A percentile compares a stretch with the other conserved stretches of the same genome.
Evolutionary conservation across 2,329 filamentous ascomycete species (phyloP).

Genomic region (Fusarium nisikadoi): DNA sequence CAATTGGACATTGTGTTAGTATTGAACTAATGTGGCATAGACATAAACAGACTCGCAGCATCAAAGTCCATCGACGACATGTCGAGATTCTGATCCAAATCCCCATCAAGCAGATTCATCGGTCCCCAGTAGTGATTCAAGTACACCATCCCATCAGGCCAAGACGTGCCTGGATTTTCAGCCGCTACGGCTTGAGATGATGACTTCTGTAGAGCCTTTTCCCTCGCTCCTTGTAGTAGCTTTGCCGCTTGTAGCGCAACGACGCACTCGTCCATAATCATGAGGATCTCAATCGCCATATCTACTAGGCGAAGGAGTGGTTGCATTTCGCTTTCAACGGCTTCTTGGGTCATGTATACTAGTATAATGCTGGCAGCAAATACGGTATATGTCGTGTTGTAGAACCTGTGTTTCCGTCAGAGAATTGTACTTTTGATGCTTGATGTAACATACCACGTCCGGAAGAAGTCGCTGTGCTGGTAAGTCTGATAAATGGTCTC

Average conservation of each 20-base stretch:
- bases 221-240: neutral
- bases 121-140: neutral
- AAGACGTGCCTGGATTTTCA: neutral
- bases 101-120: neutral
- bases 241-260: neutral
- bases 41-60: conserved; percentile 75
- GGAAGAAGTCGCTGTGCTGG: neutral
- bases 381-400: neutral
- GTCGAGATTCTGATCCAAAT: neutral
- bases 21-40: conserved; percentile 82
- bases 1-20: accelerated
- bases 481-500: neutral
- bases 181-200: neutral
- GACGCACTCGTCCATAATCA: neutral
- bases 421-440: neutral
- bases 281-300: neutral
- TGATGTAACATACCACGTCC: neutral
- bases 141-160: neutral
- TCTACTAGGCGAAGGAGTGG: neutral
- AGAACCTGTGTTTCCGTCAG: neutral
- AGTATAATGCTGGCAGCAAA: neutral
- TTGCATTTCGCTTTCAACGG: neutral
- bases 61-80: neutral
- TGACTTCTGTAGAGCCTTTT: neutral
- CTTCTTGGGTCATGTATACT: neutral